A percentile compares a stretch with the other conserved stretches of the same genome.
These are phyloP conservation scores for Hansenula sp. DNA, from an alignment of 1,139 yeast genomes.

Conservation along the genomic window DNA sequence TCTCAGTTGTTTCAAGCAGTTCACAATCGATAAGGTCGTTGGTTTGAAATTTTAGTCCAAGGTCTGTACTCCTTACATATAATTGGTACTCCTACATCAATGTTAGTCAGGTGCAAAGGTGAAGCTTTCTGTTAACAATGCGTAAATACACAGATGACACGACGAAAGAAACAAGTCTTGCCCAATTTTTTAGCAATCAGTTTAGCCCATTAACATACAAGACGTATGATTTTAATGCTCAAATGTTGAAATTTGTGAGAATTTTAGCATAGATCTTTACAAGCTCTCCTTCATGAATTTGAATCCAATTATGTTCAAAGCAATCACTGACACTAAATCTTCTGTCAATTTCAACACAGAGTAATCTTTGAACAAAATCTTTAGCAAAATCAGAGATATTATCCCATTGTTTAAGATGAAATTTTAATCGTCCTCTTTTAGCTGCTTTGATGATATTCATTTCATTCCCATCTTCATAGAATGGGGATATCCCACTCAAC, in stretches of 20 bases:
- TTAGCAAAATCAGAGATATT: constrained; percentile 36
- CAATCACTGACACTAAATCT: constrained; percentile 36
- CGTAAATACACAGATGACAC: no score
- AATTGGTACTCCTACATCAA: no score
- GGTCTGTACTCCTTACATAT: no score
- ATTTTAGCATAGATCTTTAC: constrained; percentile 27
- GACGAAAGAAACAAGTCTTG: no score
- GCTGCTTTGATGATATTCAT: constrained; percentile 34
- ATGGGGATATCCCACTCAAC: constrained; percentile 58
- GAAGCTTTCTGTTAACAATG: no score
- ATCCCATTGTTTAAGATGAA: constrained; percentile 38
- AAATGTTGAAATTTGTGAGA: constrained; percentile 7
- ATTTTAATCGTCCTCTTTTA: constrained; percentile 35
- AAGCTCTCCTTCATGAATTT: constrained; percentile 27
- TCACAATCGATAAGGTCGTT: no score
- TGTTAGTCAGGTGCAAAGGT: no score
- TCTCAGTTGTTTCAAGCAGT: no score
- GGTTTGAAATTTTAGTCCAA: no score
- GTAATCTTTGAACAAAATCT: constrained; percentile 36
- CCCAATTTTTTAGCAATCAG: no score
- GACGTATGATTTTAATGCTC: no score
- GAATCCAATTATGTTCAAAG: constrained; percentile 44
- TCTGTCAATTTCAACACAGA: constrained; percentile 33
- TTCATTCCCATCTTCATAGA: constrained; percentile 42
- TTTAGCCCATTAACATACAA: no score